Evolutionary conservation across 768 basidiomycete species (phyloP).

Genomic region (Clitopilus hobsonii): DNA sequence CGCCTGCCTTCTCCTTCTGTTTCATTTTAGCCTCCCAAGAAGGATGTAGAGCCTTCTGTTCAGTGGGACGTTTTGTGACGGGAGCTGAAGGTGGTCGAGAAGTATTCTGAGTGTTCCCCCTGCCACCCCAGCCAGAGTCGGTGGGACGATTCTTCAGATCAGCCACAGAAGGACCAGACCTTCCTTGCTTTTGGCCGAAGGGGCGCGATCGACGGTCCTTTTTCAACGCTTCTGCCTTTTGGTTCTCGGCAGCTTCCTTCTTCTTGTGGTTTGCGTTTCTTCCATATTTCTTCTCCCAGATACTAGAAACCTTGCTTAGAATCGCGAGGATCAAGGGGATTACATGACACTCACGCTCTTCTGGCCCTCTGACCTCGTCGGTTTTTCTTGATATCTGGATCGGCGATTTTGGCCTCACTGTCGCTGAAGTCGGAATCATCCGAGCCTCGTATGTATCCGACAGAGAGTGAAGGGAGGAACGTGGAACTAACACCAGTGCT

Average conservation of each 20-base stretch:
- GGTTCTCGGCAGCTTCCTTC: slow-evolving; percentile 36
- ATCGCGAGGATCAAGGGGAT: too few species aligned
- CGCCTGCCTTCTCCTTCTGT: slow-evolving; percentile 64
- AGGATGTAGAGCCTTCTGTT: slow-evolving; percentile 67
- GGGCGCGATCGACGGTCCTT: not conserved
- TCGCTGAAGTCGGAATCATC: slow-evolving; percentile 77
- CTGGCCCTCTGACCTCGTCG: slow-evolving; percentile 92
- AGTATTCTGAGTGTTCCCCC: not conserved
- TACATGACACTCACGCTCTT: slow-evolving; percentile 74
- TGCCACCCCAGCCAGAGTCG: not conserved
- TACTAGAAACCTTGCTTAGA: too few species aligned
- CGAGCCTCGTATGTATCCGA: slow-evolving; percentile 80
- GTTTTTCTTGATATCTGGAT: slow-evolving; percentile 68
- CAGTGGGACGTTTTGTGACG: slow-evolving; percentile 7
- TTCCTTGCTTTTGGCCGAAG: not conserved
- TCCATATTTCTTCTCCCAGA: slow-evolving; percentile 98
- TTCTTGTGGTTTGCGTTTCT: slow-evolving; percentile 88
- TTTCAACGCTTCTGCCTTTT: slow-evolving; percentile 2
- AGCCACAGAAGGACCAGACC: not conserved
- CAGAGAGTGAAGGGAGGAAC: slow-evolving; percentile 86
- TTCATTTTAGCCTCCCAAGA: slow-evolving; percentile 95
- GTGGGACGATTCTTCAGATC: not conserved
- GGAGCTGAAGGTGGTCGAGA: not conserved
- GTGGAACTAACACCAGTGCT: slow-evolving; percentile 36
- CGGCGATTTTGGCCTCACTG: slow-evolving; percentile 48